Evolutionary conservation across 495 filamentous ascomycete genomes (phyloP), one percentile per base, ranked within the genome.

Genomic region (Neurospora sp.): DNA sequence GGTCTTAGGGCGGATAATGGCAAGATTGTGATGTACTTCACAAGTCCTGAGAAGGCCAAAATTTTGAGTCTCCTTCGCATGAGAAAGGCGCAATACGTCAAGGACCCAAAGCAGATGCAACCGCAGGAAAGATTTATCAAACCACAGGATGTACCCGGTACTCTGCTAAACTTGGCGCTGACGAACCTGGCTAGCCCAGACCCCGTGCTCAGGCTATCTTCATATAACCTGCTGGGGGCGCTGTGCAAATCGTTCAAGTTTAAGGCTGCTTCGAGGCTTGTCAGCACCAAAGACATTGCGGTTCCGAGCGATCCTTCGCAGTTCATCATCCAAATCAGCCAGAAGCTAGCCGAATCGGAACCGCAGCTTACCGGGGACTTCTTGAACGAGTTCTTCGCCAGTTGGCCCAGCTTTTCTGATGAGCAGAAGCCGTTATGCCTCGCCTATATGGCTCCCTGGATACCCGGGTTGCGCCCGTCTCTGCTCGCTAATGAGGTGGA

Each of bases 101-200:
- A 89, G 77, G 89, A 90, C 72, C 85, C 85, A 20, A 83, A 86
- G 72, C 82, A 86, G 11, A 79, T 83, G 42, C 89, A 89, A 77
- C 80, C 85, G 31, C 86, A 85, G 74, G 89, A 91, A 73, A 82
- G 89, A 42, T 83, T 89, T 20, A 88, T 91, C 69, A 83, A 88
- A 27, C 89, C 89, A 38, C 89, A 91, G 78, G 89, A 91, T 80
- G 89, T 91, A 5, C 89, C 89, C 4, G 89, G 89, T 16, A 91
- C 89, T 27, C 79, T 91, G 38, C 78, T 91, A 27, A 91, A 91
- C 75, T 84, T 91, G 18, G 88, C 89, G 11, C 78, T 91, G 16
- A 89, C 86, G 42, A 91, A 91, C 74, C 83, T 91, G 72, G 86
- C 87, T 7, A 89, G 87, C 69, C 77, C 82, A 7, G 88, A 90